Percentiles rank a stretch among this genome's conserved stretches.
Evolutionary conservation across 1,284 basidiomycete species (phyloP).

Genomic region (Papiliotrema fonsecae): DNA sequence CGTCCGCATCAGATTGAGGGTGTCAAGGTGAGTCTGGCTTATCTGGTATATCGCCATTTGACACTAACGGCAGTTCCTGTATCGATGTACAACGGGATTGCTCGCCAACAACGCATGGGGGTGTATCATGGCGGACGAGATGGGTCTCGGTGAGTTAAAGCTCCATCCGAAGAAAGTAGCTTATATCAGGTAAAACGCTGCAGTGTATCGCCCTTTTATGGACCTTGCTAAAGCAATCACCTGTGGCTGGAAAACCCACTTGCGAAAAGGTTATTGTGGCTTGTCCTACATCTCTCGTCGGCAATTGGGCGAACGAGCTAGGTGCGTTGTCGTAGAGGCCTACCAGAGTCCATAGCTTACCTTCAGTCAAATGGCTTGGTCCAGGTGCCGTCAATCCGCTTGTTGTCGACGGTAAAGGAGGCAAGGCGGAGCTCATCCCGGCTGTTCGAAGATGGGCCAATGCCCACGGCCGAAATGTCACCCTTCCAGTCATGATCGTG

Average conservation of each 20-base stretch:
- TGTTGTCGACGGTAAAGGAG: conserved; percentile 84
- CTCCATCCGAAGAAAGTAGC: background rate
- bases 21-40: conserved; percentile 66
- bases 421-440: conserved; percentile 70
- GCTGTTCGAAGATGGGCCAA: conserved; percentile 82
- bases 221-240: conserved; percentile 96
- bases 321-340: conserved; percentile 52
- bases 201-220: conserved; percentile 96
- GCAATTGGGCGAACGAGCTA: conserved; percentile 98
- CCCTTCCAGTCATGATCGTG: conserved; percentile 98
- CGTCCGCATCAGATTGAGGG: conserved; percentile 98
- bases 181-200: conserved; percentile 65
- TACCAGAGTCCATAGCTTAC: background rate
- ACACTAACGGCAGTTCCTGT: conserved; percentile 64
- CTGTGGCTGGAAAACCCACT: conserved; percentile 73
- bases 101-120: conserved; percentile 87
- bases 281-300: conserved; percentile 93
- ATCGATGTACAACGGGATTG: conserved; percentile 91
- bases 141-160: conserved; percentile 71
- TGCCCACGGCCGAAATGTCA: conserved; percentile 76
- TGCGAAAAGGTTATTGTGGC: conserved; percentile 98
- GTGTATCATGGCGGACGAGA: conserved; percentile 99
- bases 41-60: conserved; percentile 4
- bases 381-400: conserved; percentile 72
- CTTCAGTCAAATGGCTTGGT: conserved; percentile 80